A percentile compares a stretch with the other conserved stretches of the same genome.
Conservation (phyloP, 345 rosid genomes). For the Acer saccharum region DNA sequence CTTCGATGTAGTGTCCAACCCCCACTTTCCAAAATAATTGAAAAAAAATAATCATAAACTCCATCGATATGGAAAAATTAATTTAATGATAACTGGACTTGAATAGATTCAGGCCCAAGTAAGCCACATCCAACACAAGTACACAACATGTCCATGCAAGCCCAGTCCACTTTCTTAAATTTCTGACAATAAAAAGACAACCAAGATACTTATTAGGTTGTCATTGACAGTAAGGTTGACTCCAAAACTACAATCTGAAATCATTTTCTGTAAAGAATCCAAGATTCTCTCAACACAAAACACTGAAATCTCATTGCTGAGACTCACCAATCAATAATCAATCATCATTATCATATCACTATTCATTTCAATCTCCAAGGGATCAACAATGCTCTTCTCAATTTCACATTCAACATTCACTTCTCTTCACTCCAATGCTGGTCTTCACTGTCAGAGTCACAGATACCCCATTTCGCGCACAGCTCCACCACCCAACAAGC, state of each 20-base stretch:
- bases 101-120: too few relatives aligned
- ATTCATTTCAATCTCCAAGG: not conserved
- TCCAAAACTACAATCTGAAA: not conserved
- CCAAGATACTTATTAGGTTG: too few relatives aligned
- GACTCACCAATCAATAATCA: not conserved
- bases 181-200: too few relatives aligned
- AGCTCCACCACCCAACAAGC: not conserved
- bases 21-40: too few relatives aligned
- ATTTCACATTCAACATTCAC: slow-evolving; percentile 15
- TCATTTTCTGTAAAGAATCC: not conserved
- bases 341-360: too few relatives aligned
- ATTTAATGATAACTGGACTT: too few relatives aligned
- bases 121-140: too few relatives aligned
- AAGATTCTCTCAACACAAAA: not conserved
- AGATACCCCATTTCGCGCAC: slow-evolving; percentile 7
- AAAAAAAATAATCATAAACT: too few relatives aligned
- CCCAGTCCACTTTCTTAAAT: not conserved
- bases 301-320: not conserved
- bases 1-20: too few relatives aligned
- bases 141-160: too few relatives aligned
- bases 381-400: slow-evolving; percentile 9
- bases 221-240: not conserved
- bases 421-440: slow-evolving; percentile 7
- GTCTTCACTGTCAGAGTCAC: not conserved
- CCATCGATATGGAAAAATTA: too few relatives aligned